Base-by-base conservation (phyloP, 345 rosid species). In the Rhizophora mangle region DNA sequence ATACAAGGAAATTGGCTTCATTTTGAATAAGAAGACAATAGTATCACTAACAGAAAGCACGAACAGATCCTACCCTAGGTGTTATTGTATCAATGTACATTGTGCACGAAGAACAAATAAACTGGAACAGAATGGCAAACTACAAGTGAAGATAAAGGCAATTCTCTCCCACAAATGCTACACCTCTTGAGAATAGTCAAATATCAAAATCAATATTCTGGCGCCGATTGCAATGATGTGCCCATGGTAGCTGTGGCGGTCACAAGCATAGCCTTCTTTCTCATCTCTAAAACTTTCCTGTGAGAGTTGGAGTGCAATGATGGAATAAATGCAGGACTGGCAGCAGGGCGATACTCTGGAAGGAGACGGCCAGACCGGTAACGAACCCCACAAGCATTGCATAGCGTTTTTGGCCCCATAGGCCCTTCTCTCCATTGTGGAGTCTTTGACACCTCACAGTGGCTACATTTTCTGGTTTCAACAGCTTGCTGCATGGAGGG, bases 381-480 rank as follows among this genome's bases (percentile, higher is more conserved):
- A 20, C 98, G 88, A 55, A 93, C 96, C 22, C 98, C 98, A 51
- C 98, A 93, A 34, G 98, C 98, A 67, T 93, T 93, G 83, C 98
- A 93, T 7, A 93, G 93, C n/a, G 98, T 93, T 82, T 86, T 93
- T n/a, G 92, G 96, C 4, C 98, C 98, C 77, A 53, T 67, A 3
- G 98, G 98, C 24, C 98, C 98, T 81, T 88, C 96, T 75, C 98
- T 87, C 98, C 98, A 93, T 72, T 93, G 98, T 4, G 96, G 98
- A 64, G 98, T 93, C 75, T 80, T 85, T 0, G 90, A 85, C 67
- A 87, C 86, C 81, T 83, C 83, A 64, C 98, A 93, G 71, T 93
- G 98, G 43, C 76, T 75, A 78, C 98, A 93, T 83, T 81, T 89
- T 72, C 88, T 82, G 39, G 68, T 54, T 60, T 72, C 75, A 27